phyloP scores from a whole-genome alignment of 192 early-diverging fungal genomes.

The Pilobolus umbonatus region DNA sequence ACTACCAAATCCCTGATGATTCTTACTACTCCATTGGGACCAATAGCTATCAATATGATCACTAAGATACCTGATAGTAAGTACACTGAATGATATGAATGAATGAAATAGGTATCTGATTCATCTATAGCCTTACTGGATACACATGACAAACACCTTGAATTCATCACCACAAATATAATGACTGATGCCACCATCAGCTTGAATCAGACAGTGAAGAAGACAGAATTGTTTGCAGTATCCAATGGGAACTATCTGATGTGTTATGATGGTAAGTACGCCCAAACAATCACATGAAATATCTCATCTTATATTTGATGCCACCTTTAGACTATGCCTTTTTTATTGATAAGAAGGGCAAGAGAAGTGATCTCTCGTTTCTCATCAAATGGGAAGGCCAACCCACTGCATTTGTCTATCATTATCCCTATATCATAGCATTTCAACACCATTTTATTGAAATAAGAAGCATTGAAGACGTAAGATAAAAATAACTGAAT shows the following conservation, averaged over 20 bases:
- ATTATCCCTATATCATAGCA: slow-evolving; percentile 82
- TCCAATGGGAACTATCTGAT: slow-evolving; percentile 74
- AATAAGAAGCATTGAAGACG: slow-evolving; percentile 75
- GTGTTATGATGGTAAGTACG: slow-evolving; percentile 79
- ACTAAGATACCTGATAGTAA: slow-evolving; percentile 72
- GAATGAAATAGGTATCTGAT: slow-evolving; percentile 29
- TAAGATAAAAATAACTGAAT: slow-evolving; percentile 15
- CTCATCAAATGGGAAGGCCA: slow-evolving; percentile 85
- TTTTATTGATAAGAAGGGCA: slow-evolving; percentile 84
- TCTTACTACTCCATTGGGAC: slow-evolving; percentile 83
- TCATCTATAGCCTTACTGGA: slow-evolving; percentile 63
- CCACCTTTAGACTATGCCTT: slow-evolving; percentile 75
- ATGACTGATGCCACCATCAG: slow-evolving; percentile 22
- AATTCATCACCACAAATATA: slow-evolving; percentile 78
- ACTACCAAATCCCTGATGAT: slow-evolving; percentile 76
- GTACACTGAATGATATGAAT: neutral
- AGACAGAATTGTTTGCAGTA: slow-evolving; percentile 77
- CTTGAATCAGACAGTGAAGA: slow-evolving; percentile 45
- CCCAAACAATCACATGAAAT: neutral
- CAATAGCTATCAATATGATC: slow-evolving; percentile 86
- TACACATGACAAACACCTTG: slow-evolving; percentile 68
- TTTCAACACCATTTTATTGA: slow-evolving; percentile 92
- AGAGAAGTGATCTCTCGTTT: slow-evolving; percentile 63
- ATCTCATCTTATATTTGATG: neutral
- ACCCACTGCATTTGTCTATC: slow-evolving; percentile 77